A percentile compares a stretch with the other conserved stretches of the same genome.
phyloP scores from a whole-genome alignment of 2,329 filamentous ascomycete genomes.

The Chrysosporium keratinophilum region DNA sequence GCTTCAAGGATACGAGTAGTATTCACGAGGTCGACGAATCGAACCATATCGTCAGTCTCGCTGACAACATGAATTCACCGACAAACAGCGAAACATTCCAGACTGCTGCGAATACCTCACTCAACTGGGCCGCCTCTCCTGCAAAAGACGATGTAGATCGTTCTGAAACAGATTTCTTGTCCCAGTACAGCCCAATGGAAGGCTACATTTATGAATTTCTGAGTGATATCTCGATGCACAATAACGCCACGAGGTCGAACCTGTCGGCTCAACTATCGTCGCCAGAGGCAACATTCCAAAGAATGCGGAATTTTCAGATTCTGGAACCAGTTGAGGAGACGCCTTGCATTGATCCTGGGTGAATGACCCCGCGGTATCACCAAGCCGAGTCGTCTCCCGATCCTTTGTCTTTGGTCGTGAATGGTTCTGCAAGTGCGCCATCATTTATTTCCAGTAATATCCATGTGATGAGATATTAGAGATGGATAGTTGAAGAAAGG shows the following conservation, averaged over 20 bases:
- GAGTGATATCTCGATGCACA: constrained; percentile 13
- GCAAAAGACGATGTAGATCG: neutral
- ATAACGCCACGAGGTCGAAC: constrained; percentile 11
- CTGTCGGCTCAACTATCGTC: constrained; percentile 1
- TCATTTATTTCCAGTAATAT: neutral
- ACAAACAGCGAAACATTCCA: neutral
- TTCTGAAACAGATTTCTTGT: constrained; percentile 17
- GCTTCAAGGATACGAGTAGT: constrained; percentile 5
- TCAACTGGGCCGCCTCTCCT: neutral
- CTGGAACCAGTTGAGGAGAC: neutral
- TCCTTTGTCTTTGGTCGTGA: neutral
- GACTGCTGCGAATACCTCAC: constrained; percentile 5
- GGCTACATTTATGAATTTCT: constrained; percentile 17
- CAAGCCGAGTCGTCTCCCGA: neutral
- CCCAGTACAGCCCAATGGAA: constrained; percentile 16
- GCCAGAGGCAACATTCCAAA: neutral
- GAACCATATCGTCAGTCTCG: neutral
- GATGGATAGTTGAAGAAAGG: neutral
- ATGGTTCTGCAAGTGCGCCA: neutral
- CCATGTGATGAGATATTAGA: neutral
- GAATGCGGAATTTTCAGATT: neutral
- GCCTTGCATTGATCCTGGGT: neutral
- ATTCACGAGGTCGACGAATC: neutral
- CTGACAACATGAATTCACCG: neutral
- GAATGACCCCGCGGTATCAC: neutral